These are phyloP conservation scores for Canariomyces notabilis DNA, from an alignment of 2,329 filamentous ascomycete genomes.

Conservation along the genomic window DNA sequence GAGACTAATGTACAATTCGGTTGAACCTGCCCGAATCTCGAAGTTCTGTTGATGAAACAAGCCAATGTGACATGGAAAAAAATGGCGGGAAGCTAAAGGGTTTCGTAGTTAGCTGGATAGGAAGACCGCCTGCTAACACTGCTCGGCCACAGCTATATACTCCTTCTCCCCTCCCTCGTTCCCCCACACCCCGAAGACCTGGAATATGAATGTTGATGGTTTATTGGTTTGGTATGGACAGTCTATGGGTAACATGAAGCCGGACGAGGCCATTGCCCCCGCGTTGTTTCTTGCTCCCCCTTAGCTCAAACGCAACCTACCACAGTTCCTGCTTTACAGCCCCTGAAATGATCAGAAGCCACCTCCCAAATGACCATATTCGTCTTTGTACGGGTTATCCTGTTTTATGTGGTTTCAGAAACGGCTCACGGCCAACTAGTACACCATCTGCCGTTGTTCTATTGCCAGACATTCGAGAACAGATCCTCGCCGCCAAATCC, in stretches of 20 bases:
- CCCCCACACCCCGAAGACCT: neutral
- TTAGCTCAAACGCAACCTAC: neutral
- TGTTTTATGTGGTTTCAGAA: neutral
- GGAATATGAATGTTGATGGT: neutral
- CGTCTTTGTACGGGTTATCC: neutral
- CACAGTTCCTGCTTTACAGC: neutral
- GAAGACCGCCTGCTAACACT: too few species aligned
- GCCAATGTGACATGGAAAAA: too few species aligned
- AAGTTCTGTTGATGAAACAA: too few species aligned
- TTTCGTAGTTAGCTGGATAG: too few species aligned
- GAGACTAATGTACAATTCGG: neutral
- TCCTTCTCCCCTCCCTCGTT: too few species aligned
- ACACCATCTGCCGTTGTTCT: conserved; percentile 16
- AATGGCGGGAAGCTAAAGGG: too few species aligned
- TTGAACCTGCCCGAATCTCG: too few species aligned
- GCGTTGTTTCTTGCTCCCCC: neutral
- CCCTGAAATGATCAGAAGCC: neutral
- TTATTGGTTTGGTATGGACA: neutral
- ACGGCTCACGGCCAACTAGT: neutral
- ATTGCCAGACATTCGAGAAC: conserved; percentile 96
- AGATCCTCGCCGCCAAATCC: conserved; percentile 74
- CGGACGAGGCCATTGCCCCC: neutral
- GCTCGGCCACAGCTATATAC: too few species aligned
- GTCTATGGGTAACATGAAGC: neutral
- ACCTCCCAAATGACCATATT: neutral